Percentiles rank a stretch among this genome's conserved stretches.
These are phyloP conservation scores for Phytophthora megakarya DNA, from an alignment of 352 stramenopile genomes.

Conservation along the genomic window DNA sequence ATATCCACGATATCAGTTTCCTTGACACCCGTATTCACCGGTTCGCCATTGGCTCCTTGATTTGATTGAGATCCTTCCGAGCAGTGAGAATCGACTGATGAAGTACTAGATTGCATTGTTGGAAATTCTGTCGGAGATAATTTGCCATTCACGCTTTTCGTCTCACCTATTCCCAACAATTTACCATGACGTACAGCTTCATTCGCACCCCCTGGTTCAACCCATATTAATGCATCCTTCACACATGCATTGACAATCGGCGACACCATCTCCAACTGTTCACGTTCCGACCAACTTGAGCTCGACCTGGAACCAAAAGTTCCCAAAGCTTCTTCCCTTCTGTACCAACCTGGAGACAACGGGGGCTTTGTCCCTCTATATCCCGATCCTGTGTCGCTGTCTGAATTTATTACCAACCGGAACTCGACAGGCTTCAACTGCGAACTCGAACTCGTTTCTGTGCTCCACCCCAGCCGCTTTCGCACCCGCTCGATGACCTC, in stretches of 20 bases:
- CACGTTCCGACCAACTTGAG: constrained; percentile 5
- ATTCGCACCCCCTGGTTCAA: neutral
- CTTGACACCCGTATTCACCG: neutral
- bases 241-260: neutral
- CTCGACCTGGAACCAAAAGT: constrained; percentile 1
- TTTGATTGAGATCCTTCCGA: neutral
- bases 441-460: neutral
- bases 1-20: neutral
- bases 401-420: constrained; percentile 8
- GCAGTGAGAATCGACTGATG: neutral
- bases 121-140: neutral
- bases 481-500: constrained; percentile 67
- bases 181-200: neutral
- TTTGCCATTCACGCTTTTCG: neutral
- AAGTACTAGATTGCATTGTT: neutral
- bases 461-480: constrained; percentile 49
- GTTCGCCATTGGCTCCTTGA: neutral
- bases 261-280: neutral
- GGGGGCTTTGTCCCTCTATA: constrained; percentile 15
- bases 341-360: constrained; percentile 13
- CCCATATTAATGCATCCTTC: neutral
- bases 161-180: neutral
- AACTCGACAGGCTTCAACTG: constrained; percentile 11
- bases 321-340: neutral
- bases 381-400: neutral